A percentile compares a stretch with the other conserved stretches of the same genome.
These are phyloP conservation scores for Penicillium fuscoglaucum DNA, from an alignment of 2,329 filamentous ascomycete species.

Conservation along the genomic window DNA sequence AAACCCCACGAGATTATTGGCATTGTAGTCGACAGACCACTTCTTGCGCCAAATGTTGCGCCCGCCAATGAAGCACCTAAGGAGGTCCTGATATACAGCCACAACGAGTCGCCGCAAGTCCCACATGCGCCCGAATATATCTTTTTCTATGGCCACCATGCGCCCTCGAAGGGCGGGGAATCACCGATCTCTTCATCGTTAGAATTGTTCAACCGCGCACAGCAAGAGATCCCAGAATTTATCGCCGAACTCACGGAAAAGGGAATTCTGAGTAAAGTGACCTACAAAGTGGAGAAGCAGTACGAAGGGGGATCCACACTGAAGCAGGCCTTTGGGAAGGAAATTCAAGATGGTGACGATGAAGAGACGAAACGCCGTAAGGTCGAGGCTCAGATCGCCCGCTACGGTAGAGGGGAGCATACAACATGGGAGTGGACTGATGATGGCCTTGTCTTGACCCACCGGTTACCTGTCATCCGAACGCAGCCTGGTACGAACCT, in stretches of 20 bases:
- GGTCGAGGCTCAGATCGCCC: slow-evolving; percentile 52
- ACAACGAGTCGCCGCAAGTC: slow-evolving; percentile 54
- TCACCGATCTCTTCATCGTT: slow-evolving; percentile 52
- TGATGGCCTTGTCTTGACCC: slow-evolving; percentile 47
- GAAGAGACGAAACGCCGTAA: slow-evolving; percentile 44
- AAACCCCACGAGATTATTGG: slow-evolving; percentile 54
- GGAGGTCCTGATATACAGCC: slow-evolving; percentile 52
- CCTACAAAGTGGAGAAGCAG: slow-evolving; percentile 48
- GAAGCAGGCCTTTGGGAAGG: slow-evolving; percentile 50
- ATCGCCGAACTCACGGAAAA: slow-evolving; percentile 46
- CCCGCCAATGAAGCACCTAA: slow-evolving; percentile 53
- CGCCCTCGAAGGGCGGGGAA: slow-evolving; percentile 41
- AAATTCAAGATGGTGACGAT: slow-evolving; percentile 48
- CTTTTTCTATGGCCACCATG: slow-evolving; percentile 51
- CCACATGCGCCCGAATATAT: slow-evolving; percentile 55
- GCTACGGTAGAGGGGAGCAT: slow-evolving; percentile 48
- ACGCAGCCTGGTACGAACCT: slow-evolving; percentile 50
- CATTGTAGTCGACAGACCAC: slow-evolving; percentile 50
- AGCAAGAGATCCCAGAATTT: slow-evolving; percentile 52
- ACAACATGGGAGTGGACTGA: slow-evolving; percentile 53
- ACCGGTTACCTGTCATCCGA: slow-evolving; percentile 49
- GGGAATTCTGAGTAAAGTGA: slow-evolving; percentile 46
- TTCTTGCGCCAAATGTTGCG: slow-evolving; percentile 47
- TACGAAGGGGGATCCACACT: slow-evolving; percentile 52
- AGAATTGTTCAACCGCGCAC: slow-evolving; percentile 48